phyloP scores from a whole-genome alignment of 192 early-diverging fungal genomes.

The Bifiguratus adelaidae region DNA sequence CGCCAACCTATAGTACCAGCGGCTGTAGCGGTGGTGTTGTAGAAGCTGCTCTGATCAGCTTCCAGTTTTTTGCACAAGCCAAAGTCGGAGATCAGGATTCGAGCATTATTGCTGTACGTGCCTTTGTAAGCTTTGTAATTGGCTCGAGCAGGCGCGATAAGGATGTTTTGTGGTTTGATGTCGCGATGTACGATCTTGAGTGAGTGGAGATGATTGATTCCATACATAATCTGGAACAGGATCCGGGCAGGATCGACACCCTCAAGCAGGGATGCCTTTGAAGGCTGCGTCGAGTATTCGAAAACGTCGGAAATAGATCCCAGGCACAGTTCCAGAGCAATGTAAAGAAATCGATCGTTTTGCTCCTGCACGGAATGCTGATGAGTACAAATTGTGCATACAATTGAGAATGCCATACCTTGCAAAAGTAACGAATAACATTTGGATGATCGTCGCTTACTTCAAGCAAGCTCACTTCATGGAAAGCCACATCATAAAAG shows the following conservation, averaged over 20 bases:
- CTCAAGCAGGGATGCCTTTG: constrained; percentile 29
- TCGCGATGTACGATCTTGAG: constrained; percentile 97
- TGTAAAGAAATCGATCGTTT: constrained; percentile 87
- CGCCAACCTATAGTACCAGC: constrained; percentile 96
- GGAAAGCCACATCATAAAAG: constrained; percentile 92
- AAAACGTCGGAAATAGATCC: constrained; percentile 85
- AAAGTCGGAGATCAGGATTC: constrained; percentile 93
- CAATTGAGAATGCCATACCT: constrained; percentile 26
- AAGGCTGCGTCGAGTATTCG: constrained; percentile 37
- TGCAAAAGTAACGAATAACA: constrained; percentile 90
- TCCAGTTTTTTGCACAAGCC: constrained; percentile 91
- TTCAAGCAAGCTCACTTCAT: constrained; percentile 86
- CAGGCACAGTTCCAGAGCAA: constrained; percentile 91
- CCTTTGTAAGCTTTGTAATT: constrained; percentile 5
- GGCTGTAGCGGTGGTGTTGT: constrained; percentile 72
- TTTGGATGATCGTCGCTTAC: constrained; percentile 95
- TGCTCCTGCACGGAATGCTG: constrained; percentile 41
- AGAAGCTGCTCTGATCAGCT: constrained; percentile 88
- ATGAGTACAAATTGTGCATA: background rate
- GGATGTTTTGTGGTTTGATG: constrained; percentile 95
- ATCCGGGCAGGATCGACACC: constrained; percentile 53
- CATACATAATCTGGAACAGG: constrained; percentile 75
- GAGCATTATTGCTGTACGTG: constrained; percentile 20
- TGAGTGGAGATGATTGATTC: constrained; percentile 80
- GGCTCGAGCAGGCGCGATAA: constrained; percentile 57